phyloP scores from a whole-genome alignment of 345 rosid genomes.

The Hirschfeldia incana region DNA sequence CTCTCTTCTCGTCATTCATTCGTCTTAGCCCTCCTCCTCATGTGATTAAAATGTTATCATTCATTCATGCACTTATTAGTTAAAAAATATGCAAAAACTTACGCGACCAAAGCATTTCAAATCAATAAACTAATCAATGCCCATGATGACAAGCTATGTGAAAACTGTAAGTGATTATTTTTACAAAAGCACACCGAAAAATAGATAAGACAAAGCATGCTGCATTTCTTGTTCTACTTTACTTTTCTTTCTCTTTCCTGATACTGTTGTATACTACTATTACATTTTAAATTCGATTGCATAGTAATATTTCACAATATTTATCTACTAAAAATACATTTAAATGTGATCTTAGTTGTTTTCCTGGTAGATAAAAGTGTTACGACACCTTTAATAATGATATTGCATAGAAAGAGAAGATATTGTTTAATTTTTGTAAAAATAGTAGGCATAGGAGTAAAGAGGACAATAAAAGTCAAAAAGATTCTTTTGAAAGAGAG shows the following conservation, averaged over 20 bases:
- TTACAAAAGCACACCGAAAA: neutral
- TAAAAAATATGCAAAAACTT: neutral
- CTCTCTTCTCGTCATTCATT: neutral
- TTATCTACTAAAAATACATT: neutral
- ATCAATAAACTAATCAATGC: neutral
- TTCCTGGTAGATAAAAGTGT: conserved; percentile 24
- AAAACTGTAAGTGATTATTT: neutral
- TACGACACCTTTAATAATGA: conserved; percentile 28
- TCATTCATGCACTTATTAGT: neutral
- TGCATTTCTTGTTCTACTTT: neutral
- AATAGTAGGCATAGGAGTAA: conserved; percentile 8
- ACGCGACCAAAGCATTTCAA: neutral
- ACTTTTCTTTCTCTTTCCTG: neutral
- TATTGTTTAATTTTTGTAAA: conserved; percentile 8
- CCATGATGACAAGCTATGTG: neutral
- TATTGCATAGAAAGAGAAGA: conserved; percentile 24
- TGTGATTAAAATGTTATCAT: neutral
- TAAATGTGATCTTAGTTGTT: conserved; percentile 17
- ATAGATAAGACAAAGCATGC: conserved; percentile 12
- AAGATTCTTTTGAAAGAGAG: conserved; percentile 41
- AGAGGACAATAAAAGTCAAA: conserved; percentile 37
- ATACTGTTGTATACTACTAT: neutral
- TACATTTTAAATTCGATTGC: neutral
- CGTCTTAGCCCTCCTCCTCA: neutral
- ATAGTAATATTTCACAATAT: neutral